These are phyloP conservation scores for Tricholoma flavovirens DNA, from an alignment of 768 basidiomycete species.

Conservation along the genomic window DNA sequence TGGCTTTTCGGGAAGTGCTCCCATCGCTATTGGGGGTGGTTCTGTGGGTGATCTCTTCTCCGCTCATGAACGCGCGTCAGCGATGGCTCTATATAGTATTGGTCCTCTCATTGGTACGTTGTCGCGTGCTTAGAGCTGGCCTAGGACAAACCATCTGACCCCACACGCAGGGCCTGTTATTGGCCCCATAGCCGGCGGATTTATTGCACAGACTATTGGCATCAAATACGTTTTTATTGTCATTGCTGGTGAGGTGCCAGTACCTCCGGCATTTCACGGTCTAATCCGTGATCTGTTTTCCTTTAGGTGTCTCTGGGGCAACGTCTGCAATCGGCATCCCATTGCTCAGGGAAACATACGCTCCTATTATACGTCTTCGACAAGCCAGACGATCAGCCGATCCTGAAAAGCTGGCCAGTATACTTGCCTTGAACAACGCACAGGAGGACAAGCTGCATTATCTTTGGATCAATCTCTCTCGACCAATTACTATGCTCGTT, in stretches of 20 bases:
- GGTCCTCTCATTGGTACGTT: conserved; percentile 55
- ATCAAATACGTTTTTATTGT: conserved; percentile 57
- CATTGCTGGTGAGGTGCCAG: conserved; percentile 30
- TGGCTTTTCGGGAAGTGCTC: conserved; percentile 59
- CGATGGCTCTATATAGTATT: conserved; percentile 64
- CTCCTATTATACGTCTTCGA: conserved; percentile 56
- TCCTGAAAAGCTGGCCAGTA: conserved; percentile 35
- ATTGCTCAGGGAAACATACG: conserved; percentile 68
- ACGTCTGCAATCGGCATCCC: conserved; percentile 48
- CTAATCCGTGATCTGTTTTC: not conserved
- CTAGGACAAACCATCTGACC: too few relatives aligned
- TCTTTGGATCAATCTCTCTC: conserved; percentile 55
- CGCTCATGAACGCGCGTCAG: conserved; percentile 47
- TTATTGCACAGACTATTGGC: conserved; percentile 53
- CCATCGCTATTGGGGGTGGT: conserved; percentile 60
- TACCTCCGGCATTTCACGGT: not conserved
- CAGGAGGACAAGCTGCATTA: conserved; percentile 32
- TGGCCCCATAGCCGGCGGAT: conserved; percentile 47
- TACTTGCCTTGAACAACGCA: conserved; percentile 26
- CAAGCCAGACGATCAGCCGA: conserved; percentile 33
- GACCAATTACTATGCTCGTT: conserved; percentile 55
- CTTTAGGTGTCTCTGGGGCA: conserved; percentile 34
- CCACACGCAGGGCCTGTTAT: not conserved
- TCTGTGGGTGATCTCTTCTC: conserved; percentile 63
- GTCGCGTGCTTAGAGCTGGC: not conserved